Evolutionary conservation across 345 rosid genomes (phyloP).

Genomic region (Hevea brasiliensis): DNA sequence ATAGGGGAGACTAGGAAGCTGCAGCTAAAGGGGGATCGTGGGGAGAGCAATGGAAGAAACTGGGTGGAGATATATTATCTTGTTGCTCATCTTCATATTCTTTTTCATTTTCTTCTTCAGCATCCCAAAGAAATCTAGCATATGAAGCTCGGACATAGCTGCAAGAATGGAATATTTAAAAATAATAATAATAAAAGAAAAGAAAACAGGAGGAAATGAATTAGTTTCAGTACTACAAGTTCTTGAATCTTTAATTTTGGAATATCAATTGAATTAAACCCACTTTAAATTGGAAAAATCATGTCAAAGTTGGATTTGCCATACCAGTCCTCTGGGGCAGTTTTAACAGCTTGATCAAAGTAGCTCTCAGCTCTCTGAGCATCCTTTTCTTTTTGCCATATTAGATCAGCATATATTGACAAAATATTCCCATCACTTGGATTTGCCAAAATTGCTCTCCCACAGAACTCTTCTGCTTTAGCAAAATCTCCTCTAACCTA

Average conservation of each 20-base stretch:
- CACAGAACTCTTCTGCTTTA: slow-evolving; percentile 68
- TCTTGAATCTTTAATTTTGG: background rate
- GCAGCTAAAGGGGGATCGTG: slow-evolving; percentile 31
- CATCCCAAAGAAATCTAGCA: slow-evolving; percentile 74
- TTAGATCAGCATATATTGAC: slow-evolving; percentile 61
- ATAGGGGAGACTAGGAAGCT: slow-evolving; percentile 19
- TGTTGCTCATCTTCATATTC: background rate
- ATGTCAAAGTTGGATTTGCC: background rate
- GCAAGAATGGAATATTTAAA: slow-evolving; percentile 9
- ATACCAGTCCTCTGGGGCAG: slow-evolving; percentile 70
- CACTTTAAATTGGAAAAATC: too few relatives aligned
- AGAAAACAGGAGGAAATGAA: background rate
- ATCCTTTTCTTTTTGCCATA: slow-evolving; percentile 55
- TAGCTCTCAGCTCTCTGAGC: slow-evolving; percentile 50
- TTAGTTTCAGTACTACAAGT: background rate
- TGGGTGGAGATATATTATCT: slow-evolving; percentile 20
- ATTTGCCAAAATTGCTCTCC: slow-evolving; percentile 62
- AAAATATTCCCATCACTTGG: slow-evolving; percentile 56
- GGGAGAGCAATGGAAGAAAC: slow-evolving; percentile 30
- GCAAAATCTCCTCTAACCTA: slow-evolving; percentile 55
- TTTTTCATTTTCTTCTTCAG: slow-evolving; percentile 48
- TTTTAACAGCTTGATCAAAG: slow-evolving; percentile 54
- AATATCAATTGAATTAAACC: background rate
- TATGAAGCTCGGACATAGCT: slow-evolving; percentile 73
- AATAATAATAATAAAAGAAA: too few relatives aligned